phyloP scores from a whole-genome alignment of 129 eudicot species.

The Lonicera japonica region DNA sequence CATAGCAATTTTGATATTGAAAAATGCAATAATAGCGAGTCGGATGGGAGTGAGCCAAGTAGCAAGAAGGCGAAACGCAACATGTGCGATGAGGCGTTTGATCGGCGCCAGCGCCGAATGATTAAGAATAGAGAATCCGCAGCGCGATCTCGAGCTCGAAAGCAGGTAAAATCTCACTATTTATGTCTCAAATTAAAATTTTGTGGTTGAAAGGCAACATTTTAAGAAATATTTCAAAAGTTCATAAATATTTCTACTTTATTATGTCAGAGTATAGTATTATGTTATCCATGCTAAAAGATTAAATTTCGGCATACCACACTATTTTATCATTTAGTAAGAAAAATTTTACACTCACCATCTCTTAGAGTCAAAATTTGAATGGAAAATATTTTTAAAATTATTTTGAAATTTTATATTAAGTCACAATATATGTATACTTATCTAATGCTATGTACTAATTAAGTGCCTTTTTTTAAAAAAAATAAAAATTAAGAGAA shows the following conservation, averaged over 20 bases:
- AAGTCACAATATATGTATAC: no score
- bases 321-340: neutral
- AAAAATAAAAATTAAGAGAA: no score
- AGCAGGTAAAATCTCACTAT: conserved; percentile 8
- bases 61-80: neutral
- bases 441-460: no score
- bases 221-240: neutral
- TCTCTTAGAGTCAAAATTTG: no score
- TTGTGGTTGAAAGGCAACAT: neutral
- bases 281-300: neutral
- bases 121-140: conserved; percentile 17
- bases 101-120: conserved; percentile 2
- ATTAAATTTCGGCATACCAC: neutral
- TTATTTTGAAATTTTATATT: no score
- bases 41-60: neutral
- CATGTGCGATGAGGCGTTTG: neutral
- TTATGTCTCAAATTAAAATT: neutral
- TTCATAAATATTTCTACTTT: neutral
- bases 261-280: neutral
- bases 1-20: no score
- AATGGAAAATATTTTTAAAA: no score
- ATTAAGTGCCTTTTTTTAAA: no score
- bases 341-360: neutral
- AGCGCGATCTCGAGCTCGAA: conserved; percentile 10
- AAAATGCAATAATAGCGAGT: no score